Evolutionary conservation across 768 basidiomycete species (phyloP).

Genomic region (Stropharia rugosoannulata): DNA sequence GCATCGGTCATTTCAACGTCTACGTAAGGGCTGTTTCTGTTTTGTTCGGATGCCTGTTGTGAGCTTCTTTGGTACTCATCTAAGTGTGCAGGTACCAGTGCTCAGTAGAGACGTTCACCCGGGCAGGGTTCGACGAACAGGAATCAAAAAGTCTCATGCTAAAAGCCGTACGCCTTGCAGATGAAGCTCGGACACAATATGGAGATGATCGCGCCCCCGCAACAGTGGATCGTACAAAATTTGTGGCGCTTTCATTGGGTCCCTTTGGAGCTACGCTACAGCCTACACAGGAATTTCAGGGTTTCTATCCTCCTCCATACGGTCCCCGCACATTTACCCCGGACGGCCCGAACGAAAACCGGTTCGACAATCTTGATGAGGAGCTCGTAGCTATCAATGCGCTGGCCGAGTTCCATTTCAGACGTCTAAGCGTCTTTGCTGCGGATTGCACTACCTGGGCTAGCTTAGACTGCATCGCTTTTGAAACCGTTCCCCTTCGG

Average conservation of each 20-base stretch:
- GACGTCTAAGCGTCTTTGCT: conserved; percentile 56
- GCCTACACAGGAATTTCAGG: conserved; percentile 72
- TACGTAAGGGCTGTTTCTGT: conserved; percentile 44
- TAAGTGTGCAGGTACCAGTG: conserved; percentile 59
- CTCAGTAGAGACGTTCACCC: conserved; percentile 50
- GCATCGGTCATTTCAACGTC: conserved; percentile 65
- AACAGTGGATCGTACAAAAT: conserved; percentile 22
- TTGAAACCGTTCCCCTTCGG: conserved; percentile 75
- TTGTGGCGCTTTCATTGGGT: conserved; percentile 70
- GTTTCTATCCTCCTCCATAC: conserved; percentile 74
- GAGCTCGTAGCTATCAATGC: conserved; percentile 45
- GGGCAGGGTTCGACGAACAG: conserved; percentile 43
- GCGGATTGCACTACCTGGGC: conserved; percentile 50
- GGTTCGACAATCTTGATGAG: conserved; percentile 33
- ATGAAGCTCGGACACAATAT: conserved; percentile 34
- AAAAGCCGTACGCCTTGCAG: conserved; percentile 51
- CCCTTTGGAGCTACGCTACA: conserved; percentile 68
- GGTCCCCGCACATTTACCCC: conserved; percentile 51
- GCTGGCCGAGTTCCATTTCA: conserved; percentile 61
- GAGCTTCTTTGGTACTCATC: no score
- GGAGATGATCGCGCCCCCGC: conserved; percentile 16
- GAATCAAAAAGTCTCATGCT: conserved; percentile 50
- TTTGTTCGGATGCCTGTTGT: neutral
- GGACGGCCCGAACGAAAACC: conserved; percentile 36
- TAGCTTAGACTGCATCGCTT: conserved; percentile 61